Evolutionary conservation across 306 rosid genomes (phyloP), one percentile per base, ranked within the genome.

Genomic region (Amphicarpaea edgeworthii): DNA sequence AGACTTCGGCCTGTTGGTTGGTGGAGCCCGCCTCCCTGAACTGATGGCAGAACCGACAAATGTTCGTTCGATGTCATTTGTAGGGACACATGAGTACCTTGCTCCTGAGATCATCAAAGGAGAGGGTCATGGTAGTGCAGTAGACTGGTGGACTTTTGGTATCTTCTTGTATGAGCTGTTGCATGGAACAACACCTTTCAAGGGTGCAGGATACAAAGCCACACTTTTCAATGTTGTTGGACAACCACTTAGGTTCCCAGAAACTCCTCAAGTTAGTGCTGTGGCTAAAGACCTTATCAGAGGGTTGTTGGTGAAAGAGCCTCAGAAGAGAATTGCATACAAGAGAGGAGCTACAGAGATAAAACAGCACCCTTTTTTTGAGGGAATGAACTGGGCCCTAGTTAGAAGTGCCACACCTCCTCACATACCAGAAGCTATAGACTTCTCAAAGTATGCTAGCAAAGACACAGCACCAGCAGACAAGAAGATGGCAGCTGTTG

Each of bases 81-180:
- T 93, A 24, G 98, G 98, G 2, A 93, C 97, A 28, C 98, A 93
- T 24, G 98, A 93, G 73, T 93, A 93, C 30, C 91, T 93, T 32
- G 96, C 98, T 30, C 98, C 98, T 2, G 97, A 93, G 86, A 93
- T 93, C n/a, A 79, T 93, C 77, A 91, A 88, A 1, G 98, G 98
- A 58, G 97, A 93, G 68, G 98, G 98, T 3, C 98, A 93, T 64
- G 98, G 98, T 3, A 93, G 98, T 73, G 98, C 98, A 20, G 98
- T 93, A 68, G 97, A 93, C 46, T 93, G 98, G 97, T 93, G 98
- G 98, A 93, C 98, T 3, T 90, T 86, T 16, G 98, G 98, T n/a
- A 93, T 93, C 60, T 93, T 93, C 89, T 83, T 93, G 69, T 93
- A 93, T 30, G 98, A 93, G 84, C 71, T 93, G 16, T 79, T 93